phyloP scores from a whole-genome alignment of 768 basidiomycete genomes.

The Termitomyces sp. region DNA sequence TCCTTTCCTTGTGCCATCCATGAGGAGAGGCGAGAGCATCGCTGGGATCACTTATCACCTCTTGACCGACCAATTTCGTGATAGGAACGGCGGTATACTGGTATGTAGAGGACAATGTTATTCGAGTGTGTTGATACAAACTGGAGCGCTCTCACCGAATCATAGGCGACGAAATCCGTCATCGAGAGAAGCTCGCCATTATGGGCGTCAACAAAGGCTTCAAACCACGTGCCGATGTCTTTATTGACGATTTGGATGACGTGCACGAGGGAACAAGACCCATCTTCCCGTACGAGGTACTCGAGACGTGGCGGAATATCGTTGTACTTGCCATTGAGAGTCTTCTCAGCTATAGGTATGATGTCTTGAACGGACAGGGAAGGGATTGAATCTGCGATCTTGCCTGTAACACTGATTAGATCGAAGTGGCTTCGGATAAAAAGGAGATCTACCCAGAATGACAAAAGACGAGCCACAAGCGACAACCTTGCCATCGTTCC shows the following conservation, averaged over 20 bases:
- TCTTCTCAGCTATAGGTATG: constrained; percentile 26
- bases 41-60: constrained; percentile 44
- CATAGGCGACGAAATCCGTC: constrained; percentile 47
- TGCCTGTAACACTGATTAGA: constrained; percentile 6
- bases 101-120: neutral
- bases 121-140: neutral
- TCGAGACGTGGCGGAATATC: constrained; percentile 33
- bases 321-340: constrained; percentile 33
- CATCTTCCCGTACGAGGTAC: constrained; percentile 33
- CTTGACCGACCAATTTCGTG: constrained; percentile 45
- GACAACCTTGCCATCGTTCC: constrained; percentile 25
- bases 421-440: constrained; percentile 1
- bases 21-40: constrained; percentile 43
- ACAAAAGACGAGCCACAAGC: constrained; percentile 30
- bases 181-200: constrained; percentile 40
- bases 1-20: constrained; percentile 37
- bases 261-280: constrained; percentile 32
- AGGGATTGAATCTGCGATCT: constrained; percentile 28
- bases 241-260: constrained; percentile 28
- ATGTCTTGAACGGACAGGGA: constrained; percentile 27
- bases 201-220: constrained; percentile 54
- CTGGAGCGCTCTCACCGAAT: constrained; percentile 24
- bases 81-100: constrained; percentile 46
- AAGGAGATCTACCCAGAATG: constrained; percentile 24
- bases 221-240: constrained; percentile 40